A percentile compares a stretch with the other conserved stretches of the same genome.
phyloP scores from a whole-genome alignment of 2,329 filamentous ascomycete species.

The Neoascochyta sp. region DNA sequence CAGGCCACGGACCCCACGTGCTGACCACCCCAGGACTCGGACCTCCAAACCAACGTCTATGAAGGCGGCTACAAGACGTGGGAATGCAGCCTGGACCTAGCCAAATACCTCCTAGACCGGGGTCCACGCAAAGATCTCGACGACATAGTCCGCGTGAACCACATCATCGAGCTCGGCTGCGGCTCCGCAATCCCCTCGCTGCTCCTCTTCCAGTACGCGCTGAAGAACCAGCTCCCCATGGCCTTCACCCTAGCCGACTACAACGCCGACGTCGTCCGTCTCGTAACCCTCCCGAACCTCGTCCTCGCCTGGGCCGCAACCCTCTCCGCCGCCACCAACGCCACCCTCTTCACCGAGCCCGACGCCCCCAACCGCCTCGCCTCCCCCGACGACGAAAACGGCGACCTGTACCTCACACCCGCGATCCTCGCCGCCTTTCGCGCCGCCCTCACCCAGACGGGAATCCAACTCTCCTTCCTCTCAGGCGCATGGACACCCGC shows the following conservation, averaged over 20 bases:
- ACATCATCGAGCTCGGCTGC: conserved; percentile 65
- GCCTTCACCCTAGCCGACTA: conserved; percentile 72
- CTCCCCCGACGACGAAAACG: conserved; percentile 21
- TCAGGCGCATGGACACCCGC: conserved; percentile 69
- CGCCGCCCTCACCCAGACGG: conserved; percentile 47
- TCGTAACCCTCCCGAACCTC: conserved; percentile 77
- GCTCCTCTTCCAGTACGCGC: conserved; percentile 63
- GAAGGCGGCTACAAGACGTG: conserved; percentile 88
- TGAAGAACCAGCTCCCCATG: conserved; percentile 49
- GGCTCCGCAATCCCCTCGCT: conserved; percentile 72
- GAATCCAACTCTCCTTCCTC: conserved; percentile 61
- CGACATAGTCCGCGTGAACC: conserved; percentile 47
- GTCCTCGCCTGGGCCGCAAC: conserved; percentile 59
- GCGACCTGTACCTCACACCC: conserved; percentile 62
- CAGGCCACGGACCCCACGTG: too few relatives aligned
- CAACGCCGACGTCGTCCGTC: conserved; percentile 70
- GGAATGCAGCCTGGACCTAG: conserved; percentile 80
- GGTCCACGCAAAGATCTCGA: conserved; percentile 50
- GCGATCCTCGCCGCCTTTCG: conserved; percentile 59
- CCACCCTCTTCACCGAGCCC: conserved; percentile 10
- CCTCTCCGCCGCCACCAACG: conserved; percentile 15
- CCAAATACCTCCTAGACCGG: conserved; percentile 57
- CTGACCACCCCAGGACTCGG: conserved; percentile 51
- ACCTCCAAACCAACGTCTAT: conserved; percentile 78
- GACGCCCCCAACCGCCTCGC: conserved; percentile 17